Percentiles rank a stretch among this genome's conserved stretches.
These are phyloP conservation scores for Cicer pinnatifidum DNA, from an alignment of 306 rosid genomes.

Conservation along the genomic window DNA sequence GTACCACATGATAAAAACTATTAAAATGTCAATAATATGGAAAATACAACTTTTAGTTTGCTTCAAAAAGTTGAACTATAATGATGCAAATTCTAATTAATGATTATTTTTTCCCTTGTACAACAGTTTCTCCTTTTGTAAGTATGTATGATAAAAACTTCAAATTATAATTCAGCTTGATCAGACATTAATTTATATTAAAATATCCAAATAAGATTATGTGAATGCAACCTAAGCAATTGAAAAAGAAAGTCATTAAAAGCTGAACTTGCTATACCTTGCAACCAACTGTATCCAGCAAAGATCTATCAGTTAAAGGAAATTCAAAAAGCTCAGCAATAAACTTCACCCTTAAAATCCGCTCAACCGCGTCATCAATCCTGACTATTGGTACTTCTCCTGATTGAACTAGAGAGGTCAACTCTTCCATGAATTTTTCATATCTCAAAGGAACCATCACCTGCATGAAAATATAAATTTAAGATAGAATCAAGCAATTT, in stretches of 20 bases:
- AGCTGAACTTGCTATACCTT: slow-evolving; percentile 58
- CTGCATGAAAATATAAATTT: slow-evolving; percentile 47
- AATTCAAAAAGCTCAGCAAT: slow-evolving; percentile 71
- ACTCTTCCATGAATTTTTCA: slow-evolving; percentile 57
- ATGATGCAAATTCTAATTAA: neutral
- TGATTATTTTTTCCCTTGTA: neutral
- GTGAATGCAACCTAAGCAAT: neutral
- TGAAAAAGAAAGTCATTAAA: slow-evolving; percentile 6
- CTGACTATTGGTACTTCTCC: slow-evolving; percentile 65
- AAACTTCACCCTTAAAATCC: slow-evolving; percentile 82
- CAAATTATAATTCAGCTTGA: too few species aligned
- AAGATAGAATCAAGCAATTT: slow-evolving; percentile 1
- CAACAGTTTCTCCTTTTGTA: neutral
- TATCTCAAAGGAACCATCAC: slow-evolving; percentile 72
- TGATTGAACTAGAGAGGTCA: slow-evolving; percentile 62
- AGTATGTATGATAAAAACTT: neutral
- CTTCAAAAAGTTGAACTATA: neutral
- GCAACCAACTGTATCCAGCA: slow-evolving; percentile 73
- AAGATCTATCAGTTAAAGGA: slow-evolving; percentile 64
- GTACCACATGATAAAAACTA: neutral
- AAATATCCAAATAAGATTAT: neutral
- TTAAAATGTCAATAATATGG: neutral
- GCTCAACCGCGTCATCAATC: slow-evolving; percentile 76
- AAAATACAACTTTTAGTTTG: too few species aligned
- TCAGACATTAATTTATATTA: too few species aligned